Evolutionary conservation across 352 stramenopile species (phyloP), one percentile per base, ranked within the genome.

Genomic region (Globisporangium nunn): DNA sequence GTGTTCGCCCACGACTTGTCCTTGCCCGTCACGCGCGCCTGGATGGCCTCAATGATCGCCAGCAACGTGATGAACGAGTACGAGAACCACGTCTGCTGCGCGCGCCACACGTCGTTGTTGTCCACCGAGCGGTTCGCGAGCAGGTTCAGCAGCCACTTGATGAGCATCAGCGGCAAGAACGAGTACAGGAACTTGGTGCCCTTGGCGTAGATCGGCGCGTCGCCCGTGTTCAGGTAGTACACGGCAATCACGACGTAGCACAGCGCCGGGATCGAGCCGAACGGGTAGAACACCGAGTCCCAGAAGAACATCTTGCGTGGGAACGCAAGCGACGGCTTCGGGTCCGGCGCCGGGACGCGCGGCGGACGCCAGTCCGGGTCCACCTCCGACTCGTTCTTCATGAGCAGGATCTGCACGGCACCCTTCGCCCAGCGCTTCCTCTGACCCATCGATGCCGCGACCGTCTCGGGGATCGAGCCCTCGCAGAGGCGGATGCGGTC

Each of bases 231-330:
- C 66, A 95, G 58, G 67, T 92, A 95, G 81, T 92, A 93, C 23
- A 92, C 72, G 43, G 85, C 77, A 51, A 95, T 91, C 6, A 71
- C 57, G 63, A 93, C 79, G 70, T 93, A 95, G 72, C 74, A 93
- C 61, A 95, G 48, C 1, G 85, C 85, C 31, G 85, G 81, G 49
- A 95, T 85, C 45, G 83, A 93, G 51, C 85, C 85, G 68, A 95
- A 91, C 56, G 85, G 85, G 67, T 95, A 95, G 50, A 95, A 68
- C 68, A 91, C 80, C 47, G 80, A 93, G 66, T 95, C 80, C 71
- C 87, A 91, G 72, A 93, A 95, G 67, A 95, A 95, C 78, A 95
- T 88, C 66, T 93, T 91, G 51, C 85, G 85, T 44, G 81, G 75
- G 72, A 95, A 93, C 51, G 71, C 44, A 33, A 93, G 75, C 55